Evolutionary conservation across 139 green algal genomes (phyloP), one percentile per base, ranked within the genome.

Genomic region (Ulvella scutata): DNA sequence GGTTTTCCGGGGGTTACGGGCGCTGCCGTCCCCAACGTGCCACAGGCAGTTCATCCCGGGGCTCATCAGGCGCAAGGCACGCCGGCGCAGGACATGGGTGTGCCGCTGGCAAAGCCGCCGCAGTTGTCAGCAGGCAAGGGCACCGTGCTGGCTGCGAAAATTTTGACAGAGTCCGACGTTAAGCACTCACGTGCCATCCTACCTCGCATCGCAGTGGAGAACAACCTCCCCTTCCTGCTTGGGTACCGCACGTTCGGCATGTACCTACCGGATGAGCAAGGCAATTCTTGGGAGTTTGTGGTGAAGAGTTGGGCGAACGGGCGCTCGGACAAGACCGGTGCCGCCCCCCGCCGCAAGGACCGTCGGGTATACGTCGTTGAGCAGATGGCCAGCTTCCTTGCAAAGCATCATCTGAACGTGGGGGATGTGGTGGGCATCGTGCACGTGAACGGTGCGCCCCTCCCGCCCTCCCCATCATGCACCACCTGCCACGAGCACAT

Each of bases 141-240:
- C 13, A 67, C 62, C 13, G 85, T 93, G 61, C 76, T 93, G 51
- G 85, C 91, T 37, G 83, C 88, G 51, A 93, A 93, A 80, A 75
- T 78, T 31, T 80, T 93, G 37, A 93, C 88, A 40, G 83, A 85
- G 31, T 87, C 78, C 28, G 88, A 93, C 40, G 79, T 82, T 3
- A 74, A 72, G 43, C 81, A 74, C 3, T 85, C 85, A 3, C 83
- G 88, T 37, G 78, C 92, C 75, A 92, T 93, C 79, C 81, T 93
- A 62, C 88, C 88, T 3, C 77, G 88, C 33, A 81, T 90, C 34
- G 76, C 81, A 4, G 81, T 91, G 9, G 88, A 92, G 73, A 75
- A 80, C 73, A 86, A 86, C 79, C 37, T 87, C n/a, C 80, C 79
- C 13, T 67, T 67, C 51, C 17, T 67, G 13, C 51, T 67, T 26